Base-by-base conservation (phyloP, 1,284 basidiomycete genomes). In the Moesziomyces sp. region DNA sequence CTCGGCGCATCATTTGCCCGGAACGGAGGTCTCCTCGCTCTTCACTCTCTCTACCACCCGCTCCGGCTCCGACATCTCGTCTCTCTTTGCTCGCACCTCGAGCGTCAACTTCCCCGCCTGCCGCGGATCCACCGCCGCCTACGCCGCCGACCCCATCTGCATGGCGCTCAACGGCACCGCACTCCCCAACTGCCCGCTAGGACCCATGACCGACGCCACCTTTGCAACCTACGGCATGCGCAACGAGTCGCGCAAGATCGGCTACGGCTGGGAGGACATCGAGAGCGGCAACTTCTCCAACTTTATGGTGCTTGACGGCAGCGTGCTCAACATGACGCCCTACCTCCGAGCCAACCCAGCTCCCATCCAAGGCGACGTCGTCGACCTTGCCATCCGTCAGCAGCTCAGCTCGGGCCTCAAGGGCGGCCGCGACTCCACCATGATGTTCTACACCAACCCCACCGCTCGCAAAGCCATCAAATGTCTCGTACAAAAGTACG, bases 271-370 rank as follows among this genome's bases (percentile, higher is more conserved):
- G 82, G 69, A 79, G 21, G 78, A 83, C 53, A 62, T 83, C 11
- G 71, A 70, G 40, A 54, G 50, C 51, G 57, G 58, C 46, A 73
- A 63, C 40, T 78, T 64, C 43, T 46, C 60, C 50, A 72, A 79
- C 57, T 72, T 57, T 28, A 67, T 83, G 74, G 94, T 98, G 43
- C 86, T 99, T 60, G 94, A 98, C 80, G 97, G 97, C 26, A 88
- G 90, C 40, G 97, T 99, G 38, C 90, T 99, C 82, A 97, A 99
- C 86, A 89, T 99, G 87, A 87, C 88, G 49, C 91, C 94, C 0
- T 99, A 99, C 87, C 87, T 97, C 64, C 84, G 86, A 18, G 87
- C 91, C 19, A 92, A 96, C 81, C 89, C 90, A 5, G 87, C 80
- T 18, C 80, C 92, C 3, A 88, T 95, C 57, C 78, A 88, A 3